Conservation (phyloP, 2,329 filamentous ascomycete genomes). For the Phyllosticta paracitricarpa region DNA sequence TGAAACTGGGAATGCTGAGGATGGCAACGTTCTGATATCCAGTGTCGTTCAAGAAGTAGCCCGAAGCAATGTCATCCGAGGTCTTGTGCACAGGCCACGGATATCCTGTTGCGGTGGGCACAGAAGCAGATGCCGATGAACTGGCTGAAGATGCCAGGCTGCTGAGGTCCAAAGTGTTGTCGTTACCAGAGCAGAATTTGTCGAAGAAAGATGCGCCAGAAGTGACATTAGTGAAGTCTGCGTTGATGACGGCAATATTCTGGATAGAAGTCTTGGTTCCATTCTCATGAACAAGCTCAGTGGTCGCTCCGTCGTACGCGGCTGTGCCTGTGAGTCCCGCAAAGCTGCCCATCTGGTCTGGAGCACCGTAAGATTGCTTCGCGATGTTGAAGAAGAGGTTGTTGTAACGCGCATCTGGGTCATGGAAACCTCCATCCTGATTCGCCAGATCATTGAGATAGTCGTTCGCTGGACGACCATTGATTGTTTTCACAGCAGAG, state of each 20-base stretch:
- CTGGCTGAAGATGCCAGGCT: constrained; percentile 12
- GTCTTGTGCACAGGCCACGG: constrained; percentile 30
- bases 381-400: constrained; percentile 27
- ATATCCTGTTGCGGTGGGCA: constrained; percentile 25
- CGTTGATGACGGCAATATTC: constrained; percentile 23
- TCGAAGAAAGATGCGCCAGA: constrained; percentile 32
- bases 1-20: constrained; percentile 35
- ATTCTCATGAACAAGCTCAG: constrained; percentile 27
- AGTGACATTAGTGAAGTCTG: constrained; percentile 26
- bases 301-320: constrained; percentile 23
- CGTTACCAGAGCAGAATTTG: constrained; percentile 26
- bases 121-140: constrained; percentile 13
- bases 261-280: constrained; percentile 22
- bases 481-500: constrained; percentile 28
- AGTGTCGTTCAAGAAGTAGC: constrained; percentile 35
- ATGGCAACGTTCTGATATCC: constrained; percentile 37
- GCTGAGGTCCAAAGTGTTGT: constrained; percentile 11
- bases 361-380: constrained; percentile 17
- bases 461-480: constrained; percentile 23
- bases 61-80: constrained; percentile 28
- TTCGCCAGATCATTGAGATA: constrained; percentile 25
- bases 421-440: constrained; percentile 24
- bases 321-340: constrained; percentile 8
- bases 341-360: neutral
- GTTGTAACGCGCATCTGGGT: constrained; percentile 33